phyloP scores from a whole-genome alignment of 164 flowering plant species.

The Annona squamosa region DNA sequence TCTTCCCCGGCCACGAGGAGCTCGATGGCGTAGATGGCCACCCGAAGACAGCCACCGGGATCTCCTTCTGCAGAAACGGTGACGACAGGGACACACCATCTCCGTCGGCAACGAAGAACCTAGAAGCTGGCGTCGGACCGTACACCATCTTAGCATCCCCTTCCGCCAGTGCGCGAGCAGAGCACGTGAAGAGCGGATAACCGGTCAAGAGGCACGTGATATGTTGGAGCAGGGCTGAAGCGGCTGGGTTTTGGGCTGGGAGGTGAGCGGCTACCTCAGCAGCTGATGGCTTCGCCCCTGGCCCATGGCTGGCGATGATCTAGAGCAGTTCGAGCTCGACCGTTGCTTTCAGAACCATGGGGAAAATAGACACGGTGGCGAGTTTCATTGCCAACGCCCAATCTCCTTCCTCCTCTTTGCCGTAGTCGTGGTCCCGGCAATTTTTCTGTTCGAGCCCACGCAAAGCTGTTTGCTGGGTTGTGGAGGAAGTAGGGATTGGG shows the following conservation, averaged over 20 bases:
- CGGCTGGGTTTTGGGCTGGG: no score
- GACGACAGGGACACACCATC: slow-evolving; percentile 68
- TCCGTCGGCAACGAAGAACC: slow-evolving; percentile 55
- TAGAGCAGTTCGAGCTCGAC: slow-evolving; percentile 69
- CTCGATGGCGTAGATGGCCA: no score
- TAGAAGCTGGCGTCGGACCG: slow-evolving; percentile 66
- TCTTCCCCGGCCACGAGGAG: no score
- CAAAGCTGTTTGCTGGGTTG: no score
- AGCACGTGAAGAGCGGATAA: slow-evolving; percentile 49
- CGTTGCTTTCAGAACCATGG: slow-evolving; percentile 67
- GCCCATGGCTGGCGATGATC: slow-evolving; percentile 51
- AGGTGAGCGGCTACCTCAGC: slow-evolving; percentile 56
- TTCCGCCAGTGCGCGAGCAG: slow-evolving; percentile 23
- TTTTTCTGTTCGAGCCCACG: no score
- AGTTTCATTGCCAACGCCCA: slow-evolving; percentile 58
- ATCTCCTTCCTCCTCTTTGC: slow-evolving; percentile 53
- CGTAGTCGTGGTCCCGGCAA: no score
- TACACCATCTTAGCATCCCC: slow-evolving; percentile 56
- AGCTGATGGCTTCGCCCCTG: slow-evolving; percentile 43
- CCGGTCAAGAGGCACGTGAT: slow-evolving; percentile 64
- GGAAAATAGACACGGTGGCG: slow-evolving; percentile 49
- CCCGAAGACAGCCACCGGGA: no score
- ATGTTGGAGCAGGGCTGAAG: slow-evolving; percentile 65
- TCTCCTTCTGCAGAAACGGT: no score
- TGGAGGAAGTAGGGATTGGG: no score